phyloP scores from a whole-genome alignment of 768 basidiomycete species.

The Leccinellum rugosiceps region DNA sequence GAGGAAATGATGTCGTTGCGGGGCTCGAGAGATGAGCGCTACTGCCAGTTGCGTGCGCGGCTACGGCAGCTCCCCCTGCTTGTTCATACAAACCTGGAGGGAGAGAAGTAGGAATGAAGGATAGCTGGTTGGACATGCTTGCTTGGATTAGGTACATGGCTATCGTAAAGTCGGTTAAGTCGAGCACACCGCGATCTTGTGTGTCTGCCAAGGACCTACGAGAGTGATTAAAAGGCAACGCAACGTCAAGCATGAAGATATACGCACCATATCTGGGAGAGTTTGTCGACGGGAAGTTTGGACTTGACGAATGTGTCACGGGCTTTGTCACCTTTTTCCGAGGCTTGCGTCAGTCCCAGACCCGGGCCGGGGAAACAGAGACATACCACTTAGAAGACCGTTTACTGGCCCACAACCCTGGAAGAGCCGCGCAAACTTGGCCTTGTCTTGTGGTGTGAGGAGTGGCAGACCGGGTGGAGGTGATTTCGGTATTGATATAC shows the following conservation, averaged over 20 bases:
- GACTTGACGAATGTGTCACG: conserved; percentile 90
- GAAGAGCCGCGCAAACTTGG: conserved; percentile 83
- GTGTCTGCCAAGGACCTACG: conserved; percentile 92
- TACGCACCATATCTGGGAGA: conserved; percentile 88
- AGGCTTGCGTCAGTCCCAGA: neutral
- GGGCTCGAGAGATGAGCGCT: conserved; percentile 64
- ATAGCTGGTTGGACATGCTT: conserved; percentile 76
- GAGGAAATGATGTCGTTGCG: conserved; percentile 40
- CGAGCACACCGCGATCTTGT: conserved; percentile 84
- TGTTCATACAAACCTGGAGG: conserved; percentile 87
- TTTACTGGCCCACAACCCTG: conserved; percentile 64
- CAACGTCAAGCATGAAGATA: neutral
- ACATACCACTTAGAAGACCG: conserved; percentile 74
- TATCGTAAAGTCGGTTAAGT: conserved; percentile 88
- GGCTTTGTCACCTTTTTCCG: conserved; percentile 72
- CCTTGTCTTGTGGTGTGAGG: conserved; percentile 74
- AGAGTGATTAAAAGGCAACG: neutral
- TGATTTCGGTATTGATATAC: conserved; percentile 58
- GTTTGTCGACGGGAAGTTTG: conserved; percentile 78
- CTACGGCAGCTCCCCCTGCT: conserved; percentile 49
- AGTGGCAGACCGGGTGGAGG: conserved; percentile 58
- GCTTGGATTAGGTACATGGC: conserved; percentile 96
- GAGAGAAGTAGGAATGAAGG: conserved; percentile 66
- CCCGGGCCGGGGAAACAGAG: neutral
- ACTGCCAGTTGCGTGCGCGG: conserved; percentile 55